phyloP scores from a whole-genome alignment of 371 early-diverging fungal genomes.

The Mucor velutinosus region DNA sequence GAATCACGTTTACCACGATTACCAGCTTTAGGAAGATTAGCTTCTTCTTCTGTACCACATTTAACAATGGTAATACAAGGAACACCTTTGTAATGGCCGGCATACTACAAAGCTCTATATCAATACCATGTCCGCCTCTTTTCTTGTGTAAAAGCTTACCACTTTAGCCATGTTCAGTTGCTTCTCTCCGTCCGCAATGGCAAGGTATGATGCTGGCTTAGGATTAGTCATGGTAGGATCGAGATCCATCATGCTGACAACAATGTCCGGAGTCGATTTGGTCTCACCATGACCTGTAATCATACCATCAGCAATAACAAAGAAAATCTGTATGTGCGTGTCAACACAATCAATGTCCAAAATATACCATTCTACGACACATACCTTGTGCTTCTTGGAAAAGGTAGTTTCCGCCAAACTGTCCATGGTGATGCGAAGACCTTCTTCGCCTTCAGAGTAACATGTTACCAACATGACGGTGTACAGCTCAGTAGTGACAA shows the following conservation, averaged over 20 bases:
- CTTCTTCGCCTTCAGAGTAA: slow-evolving; percentile 81
- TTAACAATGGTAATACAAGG: slow-evolving; percentile 92
- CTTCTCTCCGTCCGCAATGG: slow-evolving; percentile 89
- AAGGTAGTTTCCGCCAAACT: slow-evolving; percentile 75
- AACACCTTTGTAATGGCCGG: slow-evolving; percentile 88
- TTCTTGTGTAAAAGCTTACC: slow-evolving; percentile 21
- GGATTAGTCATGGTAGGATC: slow-evolving; percentile 53
- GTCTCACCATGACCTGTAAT: slow-evolving; percentile 53
- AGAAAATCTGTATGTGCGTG: slow-evolving; percentile 20
- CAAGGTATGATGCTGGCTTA: slow-evolving; percentile 78
- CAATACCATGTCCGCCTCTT: background rate
- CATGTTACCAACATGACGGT: slow-evolving; percentile 69
- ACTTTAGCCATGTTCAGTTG: slow-evolving; percentile 94
- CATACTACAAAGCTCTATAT: slow-evolving; percentile 48
- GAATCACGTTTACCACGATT: slow-evolving; percentile 99
- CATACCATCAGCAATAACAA: slow-evolving; percentile 54
- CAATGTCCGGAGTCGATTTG: slow-evolving; percentile 73
- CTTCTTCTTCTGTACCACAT: slow-evolving; percentile 86
- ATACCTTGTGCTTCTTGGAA: slow-evolving; percentile 57
- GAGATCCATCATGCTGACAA: slow-evolving; percentile 70
- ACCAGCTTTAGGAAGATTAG: slow-evolving; percentile 74
- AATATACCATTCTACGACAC: background rate
- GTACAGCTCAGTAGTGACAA: slow-evolving; percentile 51
- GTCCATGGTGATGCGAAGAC: slow-evolving; percentile 81
- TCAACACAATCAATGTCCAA: background rate